Base-by-base conservation (phyloP, 2,329 filamentous ascomycete species). In the Beauveria bassiana region DNA sequence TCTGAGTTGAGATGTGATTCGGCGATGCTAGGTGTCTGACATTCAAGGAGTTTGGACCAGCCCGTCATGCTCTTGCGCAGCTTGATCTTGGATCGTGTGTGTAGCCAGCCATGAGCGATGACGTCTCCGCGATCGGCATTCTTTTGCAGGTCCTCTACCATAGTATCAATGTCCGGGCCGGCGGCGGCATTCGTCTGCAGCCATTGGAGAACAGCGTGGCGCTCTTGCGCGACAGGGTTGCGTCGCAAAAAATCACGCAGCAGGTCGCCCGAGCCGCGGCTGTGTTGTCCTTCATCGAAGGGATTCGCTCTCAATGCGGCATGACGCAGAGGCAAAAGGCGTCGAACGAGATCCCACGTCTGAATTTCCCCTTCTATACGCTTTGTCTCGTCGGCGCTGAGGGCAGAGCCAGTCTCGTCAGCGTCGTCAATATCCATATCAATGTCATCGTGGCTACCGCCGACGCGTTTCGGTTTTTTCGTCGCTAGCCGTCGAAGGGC, bases 1-100 rank as follows among this genome's bases (percentile, higher is more conserved):
- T 85, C 82, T 38, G 79, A 79, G 68, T 79, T 87, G 65, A 82
- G 71, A 54, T 86, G 79, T 3, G 81, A 82, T 57, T 80, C 77
- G 24, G 81, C 79, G 53, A 84, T 80, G 62, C 79, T 82, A 16
- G 81, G 75, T 45, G 83, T 82, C 64, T 82, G 79, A 2, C 85
- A 86, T 62, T 90, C 87, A 24, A 91, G 75, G 7, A 85, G 78
- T 63, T 85, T 82, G 42, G 82, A 82, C 79, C 84, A 87, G 31
- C 85, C 83, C 63, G 89, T 84, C 65, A 95, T 77, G 62, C 89
- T 86, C 77, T 98, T 99, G 71, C 91, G 86, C 61, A 90, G 84
- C 77, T 99, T 99, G 74, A 99, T 91, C 53, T 88, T 87, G 62
- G 90, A 86, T 65, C 92, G 90, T 0, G 95, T 97, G 72, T 96